Evolutionary conservation across 2,329 filamentous ascomycete genomes (phyloP).

Genomic region (Trichoderma sp.): DNA sequence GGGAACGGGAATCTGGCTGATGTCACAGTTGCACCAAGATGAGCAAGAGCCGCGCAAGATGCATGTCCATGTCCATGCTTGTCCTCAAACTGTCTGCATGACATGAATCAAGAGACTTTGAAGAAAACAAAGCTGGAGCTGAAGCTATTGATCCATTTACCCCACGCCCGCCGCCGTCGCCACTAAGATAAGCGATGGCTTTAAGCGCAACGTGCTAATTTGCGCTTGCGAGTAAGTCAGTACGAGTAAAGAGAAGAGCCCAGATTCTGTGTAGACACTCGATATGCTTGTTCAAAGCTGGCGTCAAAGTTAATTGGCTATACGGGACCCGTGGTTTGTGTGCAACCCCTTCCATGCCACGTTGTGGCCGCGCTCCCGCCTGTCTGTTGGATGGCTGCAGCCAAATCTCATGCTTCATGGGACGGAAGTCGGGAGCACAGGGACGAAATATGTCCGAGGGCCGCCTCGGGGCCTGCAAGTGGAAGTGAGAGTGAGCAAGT

Average conservation of each 20-base stretch:
- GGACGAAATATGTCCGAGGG: constrained; percentile 7
- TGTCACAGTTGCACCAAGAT: constrained; percentile 19
- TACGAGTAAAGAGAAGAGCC: no score
- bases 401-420: constrained; percentile 5
- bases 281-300: background rate
- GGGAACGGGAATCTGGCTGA: constrained; percentile 17
- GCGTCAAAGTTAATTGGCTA: background rate
- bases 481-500: background rate
- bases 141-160: background rate
- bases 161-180: constrained; percentile 8
- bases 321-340: background rate
- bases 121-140: background rate
- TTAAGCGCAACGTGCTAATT: background rate
- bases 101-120: background rate
- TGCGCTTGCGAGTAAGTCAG: background rate
- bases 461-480: background rate
- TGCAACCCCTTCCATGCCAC: constrained; percentile 15
- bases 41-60: constrained; percentile 4
- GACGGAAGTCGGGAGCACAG: constrained; percentile 12
- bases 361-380: constrained; percentile 20
- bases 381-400: constrained; percentile 21
- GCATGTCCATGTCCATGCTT: background rate
- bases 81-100: background rate
- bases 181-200: constrained; percentile 6
- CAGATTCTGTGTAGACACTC: background rate